Evolutionary conservation across 768 basidiomycete species (phyloP), one percentile per base, ranked within the genome.

Genomic region (Tricholoma hemisulphureum): DNA sequence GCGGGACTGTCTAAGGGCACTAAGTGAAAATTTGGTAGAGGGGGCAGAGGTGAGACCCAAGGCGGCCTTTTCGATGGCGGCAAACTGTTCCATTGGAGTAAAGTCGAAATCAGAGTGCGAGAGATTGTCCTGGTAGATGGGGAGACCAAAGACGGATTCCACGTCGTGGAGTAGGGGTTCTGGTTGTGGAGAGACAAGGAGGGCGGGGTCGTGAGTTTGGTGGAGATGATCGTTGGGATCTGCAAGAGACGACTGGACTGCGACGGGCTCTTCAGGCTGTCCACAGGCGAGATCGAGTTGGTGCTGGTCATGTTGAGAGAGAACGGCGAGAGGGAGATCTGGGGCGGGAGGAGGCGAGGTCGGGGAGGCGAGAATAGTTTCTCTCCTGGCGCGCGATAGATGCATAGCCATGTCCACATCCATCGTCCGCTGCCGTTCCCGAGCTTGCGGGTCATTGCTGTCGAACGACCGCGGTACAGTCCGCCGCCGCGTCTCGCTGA

Each of bases 391-490:
- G 20, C 83, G 79, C 21, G 87, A 89, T 39, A 89, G 82, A 29
- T 89, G 88, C 68, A 91, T 81, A 53, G 90, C 92, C 89, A 93
- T 93, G 65, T 95, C 94, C 0, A 91, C 91, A 65, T 98, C 95
- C 88, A 97, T 91, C 6, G 92, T 86, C 32, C 90, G 83, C 77
- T 98, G 95, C 18, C 95, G 85, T 71, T 97, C 94, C 55, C 87
- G 79, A 18, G 84, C 84, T 53, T 90, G 83, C 0, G 88, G 85
- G 67, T 91, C 87, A 75, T 86, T 80, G 9, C 80, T 82, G 67
- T 91, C 86, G 59, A 82, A 80, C 8, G 88, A 80, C 41, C 88
- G 82, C 1, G 73, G 68, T 14, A 88, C 71, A 2, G 83, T 84
- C n/a, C n/a, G n/a, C n/a, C n/a, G n/a, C n/a, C n/a, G n/a, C n/a